Percentiles rank a stretch among this genome's conserved stretches.
phyloP scores from a whole-genome alignment of 2,329 filamentous ascomycete genomes.

The Periconia macrospinosa region DNA sequence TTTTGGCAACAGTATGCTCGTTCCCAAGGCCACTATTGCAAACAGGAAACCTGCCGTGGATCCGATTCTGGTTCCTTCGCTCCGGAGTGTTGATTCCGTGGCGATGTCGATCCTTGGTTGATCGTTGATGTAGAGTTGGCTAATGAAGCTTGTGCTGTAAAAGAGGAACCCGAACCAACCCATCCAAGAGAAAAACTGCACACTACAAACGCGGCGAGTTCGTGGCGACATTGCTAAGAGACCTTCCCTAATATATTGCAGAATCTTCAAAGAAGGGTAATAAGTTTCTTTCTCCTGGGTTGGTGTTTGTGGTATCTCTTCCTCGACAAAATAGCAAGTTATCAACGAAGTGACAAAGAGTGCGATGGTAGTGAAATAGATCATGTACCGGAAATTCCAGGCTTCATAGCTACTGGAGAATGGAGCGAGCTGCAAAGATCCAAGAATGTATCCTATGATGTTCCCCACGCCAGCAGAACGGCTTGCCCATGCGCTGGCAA shows the following conservation, averaged over 20 bases:
- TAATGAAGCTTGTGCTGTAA: conserved; percentile 33
- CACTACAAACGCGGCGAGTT: conserved; percentile 45
- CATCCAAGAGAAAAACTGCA: conserved; percentile 61
- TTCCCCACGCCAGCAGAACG: conserved; percentile 31
- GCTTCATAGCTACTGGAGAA: conserved; percentile 21
- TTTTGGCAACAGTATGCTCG: not conserved
- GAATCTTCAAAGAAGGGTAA: not conserved
- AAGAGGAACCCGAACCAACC: conserved; percentile 43
- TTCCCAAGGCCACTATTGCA: conserved; percentile 7
- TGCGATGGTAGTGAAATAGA: not conserved
- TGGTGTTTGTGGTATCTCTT: too few relatives aligned
- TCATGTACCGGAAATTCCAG: conserved; percentile 10
- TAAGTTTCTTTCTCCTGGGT: not conserved
- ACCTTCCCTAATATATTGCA: conserved; percentile 1
- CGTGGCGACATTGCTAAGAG: conserved; percentile 4
- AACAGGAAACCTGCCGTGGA: conserved; percentile 8
- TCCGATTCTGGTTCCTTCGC: conserved; percentile 5
- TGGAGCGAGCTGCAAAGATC: conserved; percentile 20
- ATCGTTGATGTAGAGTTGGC: conserved; percentile 9
- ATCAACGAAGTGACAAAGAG: conserved; percentile 2
- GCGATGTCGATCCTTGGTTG: not conserved
- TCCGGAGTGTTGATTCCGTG: conserved; percentile 2
- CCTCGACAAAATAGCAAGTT: conserved; percentile 4
- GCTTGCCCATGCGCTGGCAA: conserved; percentile 34
- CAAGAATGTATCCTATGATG: conserved; percentile 33